Percentiles rank a stretch among this genome's conserved stretches.
phyloP scores from a whole-genome alignment of 139 green algal species.

The Pseudopediastrum boryanum region DNA sequence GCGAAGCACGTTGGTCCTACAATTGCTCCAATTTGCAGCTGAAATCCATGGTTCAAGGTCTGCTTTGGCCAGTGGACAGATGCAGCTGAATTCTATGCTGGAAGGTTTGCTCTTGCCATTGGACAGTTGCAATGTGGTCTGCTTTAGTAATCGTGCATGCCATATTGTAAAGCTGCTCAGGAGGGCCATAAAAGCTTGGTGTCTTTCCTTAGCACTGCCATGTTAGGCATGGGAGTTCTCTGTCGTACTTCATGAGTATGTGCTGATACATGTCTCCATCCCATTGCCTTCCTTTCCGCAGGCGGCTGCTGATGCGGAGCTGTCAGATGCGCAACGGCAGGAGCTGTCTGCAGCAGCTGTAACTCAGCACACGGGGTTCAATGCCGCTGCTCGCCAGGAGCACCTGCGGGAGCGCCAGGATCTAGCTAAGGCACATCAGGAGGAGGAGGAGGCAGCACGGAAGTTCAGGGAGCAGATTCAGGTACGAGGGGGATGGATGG shows the following conservation, averaged over 20 bases:
- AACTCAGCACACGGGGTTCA: neutral
- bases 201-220: neutral
- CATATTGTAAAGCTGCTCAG: too few species aligned
- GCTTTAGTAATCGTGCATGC: neutral
- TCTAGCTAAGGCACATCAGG: constrained; percentile 20
- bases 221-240: neutral
- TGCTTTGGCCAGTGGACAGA: too few species aligned
- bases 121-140: neutral
- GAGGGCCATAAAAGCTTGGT: too few species aligned
- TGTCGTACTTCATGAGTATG: neutral
- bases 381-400: constrained; percentile 15
- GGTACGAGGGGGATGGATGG: too few species aligned
- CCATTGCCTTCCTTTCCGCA: neutral
- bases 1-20: too few species aligned
- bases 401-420: constrained; percentile 22
- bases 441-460: constrained; percentile 9
- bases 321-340: constrained; percentile 24
- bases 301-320: constrained; percentile 12
- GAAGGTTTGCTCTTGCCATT: too few species aligned
- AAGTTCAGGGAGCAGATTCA: neutral
- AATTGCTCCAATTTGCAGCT: too few species aligned
- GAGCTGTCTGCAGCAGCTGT: neutral
- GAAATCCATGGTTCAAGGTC: too few species aligned
- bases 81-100: too few species aligned
- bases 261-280: neutral